These are phyloP conservation scores for Septoria linicola DNA, from an alignment of 2,329 filamentous ascomycete genomes.

Conservation along the genomic window DNA sequence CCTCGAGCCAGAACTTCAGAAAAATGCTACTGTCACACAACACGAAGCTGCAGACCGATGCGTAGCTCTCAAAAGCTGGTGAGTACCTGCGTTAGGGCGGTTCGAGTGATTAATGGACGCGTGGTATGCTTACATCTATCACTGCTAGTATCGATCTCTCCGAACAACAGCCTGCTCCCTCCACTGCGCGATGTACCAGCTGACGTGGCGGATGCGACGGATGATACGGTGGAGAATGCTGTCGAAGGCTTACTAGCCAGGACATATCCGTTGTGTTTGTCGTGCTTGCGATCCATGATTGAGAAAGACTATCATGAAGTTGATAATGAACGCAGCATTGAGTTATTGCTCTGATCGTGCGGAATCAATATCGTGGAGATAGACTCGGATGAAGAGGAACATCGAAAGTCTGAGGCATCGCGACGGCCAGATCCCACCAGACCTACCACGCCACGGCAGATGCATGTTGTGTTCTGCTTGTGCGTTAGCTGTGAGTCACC, in stretches of 20 bases:
- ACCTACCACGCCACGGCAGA: slow-evolving; percentile 23
- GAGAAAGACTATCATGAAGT: slow-evolving; percentile 25
- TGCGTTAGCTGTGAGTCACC: slow-evolving; percentile 35
- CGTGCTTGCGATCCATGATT: slow-evolving; percentile 34
- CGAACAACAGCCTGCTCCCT: slow-evolving; percentile 47
- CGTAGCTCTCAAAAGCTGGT: slow-evolving; percentile 46
- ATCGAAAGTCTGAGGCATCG: slow-evolving; percentile 25
- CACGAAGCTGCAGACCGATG: slow-evolving; percentile 51
- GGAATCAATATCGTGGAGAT: slow-evolving; percentile 14
- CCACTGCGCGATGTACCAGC: slow-evolving; percentile 37
- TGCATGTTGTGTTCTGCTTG: slow-evolving; percentile 22
- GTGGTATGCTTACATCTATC: slow-evolving; percentile 37
- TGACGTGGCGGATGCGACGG: slow-evolving; percentile 37
- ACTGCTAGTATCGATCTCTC: slow-evolving; percentile 50
- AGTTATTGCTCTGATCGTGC: slow-evolving; percentile 24
- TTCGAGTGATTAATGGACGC: slow-evolving; percentile 9
- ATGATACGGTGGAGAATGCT: slow-evolving; percentile 36
- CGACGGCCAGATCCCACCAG: slow-evolving; percentile 17
- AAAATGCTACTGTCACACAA: slow-evolving; percentile 51
- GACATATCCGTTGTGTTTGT: slow-evolving; percentile 25
- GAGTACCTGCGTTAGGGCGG: slow-evolving; percentile 24
- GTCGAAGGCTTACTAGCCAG: slow-evolving; percentile 38
- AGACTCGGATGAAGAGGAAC: slow-evolving; percentile 20
- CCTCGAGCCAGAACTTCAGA: slow-evolving; percentile 51
- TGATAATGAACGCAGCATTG: slow-evolving; percentile 14